These are phyloP conservation scores for Aureobasidium sp. DNA, from an alignment of 2,329 filamentous ascomycete genomes.

Conservation along the genomic window DNA sequence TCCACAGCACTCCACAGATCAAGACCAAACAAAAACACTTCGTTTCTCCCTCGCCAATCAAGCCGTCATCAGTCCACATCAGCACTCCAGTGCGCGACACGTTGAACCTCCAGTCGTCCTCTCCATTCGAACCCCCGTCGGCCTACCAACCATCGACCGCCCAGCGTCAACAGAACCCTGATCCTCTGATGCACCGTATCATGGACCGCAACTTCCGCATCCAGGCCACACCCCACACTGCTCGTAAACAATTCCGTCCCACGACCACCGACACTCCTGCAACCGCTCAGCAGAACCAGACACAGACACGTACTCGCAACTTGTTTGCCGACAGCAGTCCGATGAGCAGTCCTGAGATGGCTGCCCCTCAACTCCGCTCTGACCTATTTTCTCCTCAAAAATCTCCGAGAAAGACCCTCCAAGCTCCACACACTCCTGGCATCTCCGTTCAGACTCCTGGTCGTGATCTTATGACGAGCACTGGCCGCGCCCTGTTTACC, in stretches of 20 bases:
- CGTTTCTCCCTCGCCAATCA: slow-evolving; percentile 16
- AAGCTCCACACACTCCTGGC: slow-evolving; percentile 62
- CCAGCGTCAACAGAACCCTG: slow-evolving; percentile 41
- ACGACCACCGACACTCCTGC: slow-evolving; percentile 25
- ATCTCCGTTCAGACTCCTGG: slow-evolving; percentile 71
- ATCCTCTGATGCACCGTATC: slow-evolving; percentile 82
- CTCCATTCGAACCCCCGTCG: slow-evolving; percentile 42
- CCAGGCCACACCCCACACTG: slow-evolving; percentile 77
- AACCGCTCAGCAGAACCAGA: slow-evolving; percentile 25
- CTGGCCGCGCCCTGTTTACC: slow-evolving; percentile 27
- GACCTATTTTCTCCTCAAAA: slow-evolving; percentile 57
- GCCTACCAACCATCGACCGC: slow-evolving; percentile 31
- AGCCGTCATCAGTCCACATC: slow-evolving; percentile 16
- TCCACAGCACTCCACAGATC: slow-evolving; percentile 50
- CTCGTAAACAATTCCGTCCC: slow-evolving; percentile 31
- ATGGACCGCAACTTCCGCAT: slow-evolving; percentile 93
- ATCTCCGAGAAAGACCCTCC: slow-evolving; percentile 12
- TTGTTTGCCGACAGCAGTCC: slow-evolving; percentile 34
- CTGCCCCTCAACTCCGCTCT: slow-evolving; percentile 71
- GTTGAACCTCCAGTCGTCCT: slow-evolving; percentile 29
- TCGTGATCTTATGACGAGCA: slow-evolving; percentile 27
- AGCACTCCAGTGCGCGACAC: slow-evolving; percentile 11
- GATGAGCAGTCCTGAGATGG: slow-evolving; percentile 55
- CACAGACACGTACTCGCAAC: slow-evolving; percentile 2
- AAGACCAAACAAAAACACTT: slow-evolving; percentile 12